A percentile compares a stretch with the other conserved stretches of the same genome.
Conservation (phyloP, 2,329 filamentous ascomycete genomes). For the Tetracladium maxilliforme region DNA sequence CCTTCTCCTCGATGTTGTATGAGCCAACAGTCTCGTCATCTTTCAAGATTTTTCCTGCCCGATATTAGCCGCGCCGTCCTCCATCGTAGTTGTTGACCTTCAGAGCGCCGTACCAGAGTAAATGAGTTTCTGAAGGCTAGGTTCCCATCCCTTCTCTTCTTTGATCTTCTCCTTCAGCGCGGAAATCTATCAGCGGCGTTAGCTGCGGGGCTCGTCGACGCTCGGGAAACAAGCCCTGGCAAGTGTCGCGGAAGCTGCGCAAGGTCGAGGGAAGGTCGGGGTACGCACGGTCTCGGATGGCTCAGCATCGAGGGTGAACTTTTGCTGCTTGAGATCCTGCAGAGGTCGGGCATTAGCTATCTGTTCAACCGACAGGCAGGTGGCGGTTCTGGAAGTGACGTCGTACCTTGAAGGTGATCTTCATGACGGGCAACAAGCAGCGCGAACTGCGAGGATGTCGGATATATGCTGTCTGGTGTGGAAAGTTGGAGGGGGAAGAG, state of each 20-base stretch:
- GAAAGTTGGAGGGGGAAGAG: not conserved
- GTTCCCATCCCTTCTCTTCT: slow-evolving; percentile 87
- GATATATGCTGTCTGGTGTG: not conserved
- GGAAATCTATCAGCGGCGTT: slow-evolving; percentile 47
- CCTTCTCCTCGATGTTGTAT: slow-evolving; percentile 99
- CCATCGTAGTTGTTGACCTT: not conserved
- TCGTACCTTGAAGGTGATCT: slow-evolving; percentile 56
- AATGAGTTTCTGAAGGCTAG: slow-evolving; percentile 85
- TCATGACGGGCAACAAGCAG: slow-evolving; percentile 34
- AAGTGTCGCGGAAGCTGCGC: slow-evolving; percentile 5
- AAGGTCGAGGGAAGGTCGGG: slow-evolving; percentile 9
- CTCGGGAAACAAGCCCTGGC: too few relatives aligned
- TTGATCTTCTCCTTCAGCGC: slow-evolving; percentile 87
- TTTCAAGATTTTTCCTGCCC: slow-evolving; percentile 86
- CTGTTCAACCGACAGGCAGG: slow-evolving; percentile 7
- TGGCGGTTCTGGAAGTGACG: slow-evolving; percentile 7
- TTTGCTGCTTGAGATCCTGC: slow-evolving; percentile 96
- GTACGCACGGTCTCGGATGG: slow-evolving; percentile 71
- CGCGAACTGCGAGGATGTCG: not conserved
- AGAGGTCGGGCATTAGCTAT: slow-evolving; percentile 9
- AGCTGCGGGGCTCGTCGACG: slow-evolving; percentile 2
- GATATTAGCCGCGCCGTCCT: not conserved
- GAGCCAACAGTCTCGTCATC: slow-evolving; percentile 94
- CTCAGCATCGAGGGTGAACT: slow-evolving; percentile 93
- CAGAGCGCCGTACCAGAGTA: slow-evolving; percentile 62